phyloP scores from a whole-genome alignment of 345 rosid species.

The Sonneratia caseolaris region DNA sequence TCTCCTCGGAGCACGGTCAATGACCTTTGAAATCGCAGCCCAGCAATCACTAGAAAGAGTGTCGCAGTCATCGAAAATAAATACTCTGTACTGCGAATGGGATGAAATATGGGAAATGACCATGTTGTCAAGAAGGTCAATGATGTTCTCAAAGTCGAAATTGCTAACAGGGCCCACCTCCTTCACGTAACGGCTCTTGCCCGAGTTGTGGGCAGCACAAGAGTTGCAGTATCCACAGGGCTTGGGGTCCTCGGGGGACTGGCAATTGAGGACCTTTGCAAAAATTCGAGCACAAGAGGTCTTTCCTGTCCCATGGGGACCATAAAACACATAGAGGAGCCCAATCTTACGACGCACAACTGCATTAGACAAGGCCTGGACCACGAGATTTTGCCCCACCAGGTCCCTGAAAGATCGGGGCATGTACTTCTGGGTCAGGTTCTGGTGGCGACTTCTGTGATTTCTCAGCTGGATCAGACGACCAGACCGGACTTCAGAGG shows the following conservation, averaged over 20 bases:
- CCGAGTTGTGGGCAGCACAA: slow-evolving; percentile 59
- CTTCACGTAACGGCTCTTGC: slow-evolving; percentile 57
- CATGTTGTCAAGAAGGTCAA: slow-evolving; percentile 62
- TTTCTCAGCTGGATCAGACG: slow-evolving; percentile 9
- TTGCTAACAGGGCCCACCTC: slow-evolving; percentile 82
- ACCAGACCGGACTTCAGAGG: slow-evolving; percentile 74
- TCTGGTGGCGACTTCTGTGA: slow-evolving; percentile 55
- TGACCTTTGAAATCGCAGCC: slow-evolving; percentile 69
- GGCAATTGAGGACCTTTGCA: slow-evolving; percentile 89
- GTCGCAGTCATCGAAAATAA: slow-evolving; percentile 81
- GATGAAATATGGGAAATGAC: slow-evolving; percentile 34
- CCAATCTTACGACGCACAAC: slow-evolving; percentile 66
- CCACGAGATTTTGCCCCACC: slow-evolving; percentile 79
- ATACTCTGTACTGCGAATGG: slow-evolving; percentile 40
- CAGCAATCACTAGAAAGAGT: slow-evolving; percentile 69
- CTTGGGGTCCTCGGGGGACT: slow-evolving; percentile 54
- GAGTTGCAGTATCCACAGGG: slow-evolving; percentile 78
- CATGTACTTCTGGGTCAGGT: slow-evolving; percentile 71
- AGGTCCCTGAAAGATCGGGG: slow-evolving; percentile 70
- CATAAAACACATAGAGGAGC: slow-evolving; percentile 78
- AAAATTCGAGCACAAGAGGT: slow-evolving; percentile 88
- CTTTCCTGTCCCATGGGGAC: slow-evolving; percentile 97
- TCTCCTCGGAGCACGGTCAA: slow-evolving; percentile 68
- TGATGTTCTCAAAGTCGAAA: slow-evolving; percentile 60
- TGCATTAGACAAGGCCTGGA: slow-evolving; percentile 86